A percentile compares a stretch with the other conserved stretches of the same genome.
These are phyloP conservation scores for Xylaria sp. DNA, from an alignment of 2,329 filamentous ascomycete genomes.

Conservation along the genomic window DNA sequence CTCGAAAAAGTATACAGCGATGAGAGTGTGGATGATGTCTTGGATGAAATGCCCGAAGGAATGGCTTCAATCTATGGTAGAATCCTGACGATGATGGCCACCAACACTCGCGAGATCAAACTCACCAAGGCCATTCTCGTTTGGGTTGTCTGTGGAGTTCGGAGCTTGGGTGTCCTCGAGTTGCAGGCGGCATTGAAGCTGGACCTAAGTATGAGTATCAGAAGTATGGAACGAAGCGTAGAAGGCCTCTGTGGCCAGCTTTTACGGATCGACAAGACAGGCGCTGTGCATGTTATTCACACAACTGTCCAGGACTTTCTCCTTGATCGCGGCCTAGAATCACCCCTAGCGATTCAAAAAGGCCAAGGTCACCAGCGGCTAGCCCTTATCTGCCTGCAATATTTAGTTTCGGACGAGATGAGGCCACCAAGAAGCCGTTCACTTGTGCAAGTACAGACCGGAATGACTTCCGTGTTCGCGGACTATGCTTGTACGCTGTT, in stretches of 20 bases:
- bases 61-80: too few relatives aligned
- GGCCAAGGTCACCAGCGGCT: conserved; percentile 16
- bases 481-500: conserved; percentile 26
- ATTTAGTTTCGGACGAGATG: conserved; percentile 22
- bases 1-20: too few relatives aligned
- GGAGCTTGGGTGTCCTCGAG: conserved; percentile 11
- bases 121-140: too few relatives aligned
- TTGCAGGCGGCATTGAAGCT: conserved; percentile 23
- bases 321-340: conserved; percentile 13
- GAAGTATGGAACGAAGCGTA: conserved; percentile 16
- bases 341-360: conserved; percentile 15
- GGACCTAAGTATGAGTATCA: conserved; percentile 17
- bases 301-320: conserved; percentile 23
- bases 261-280: conserved; percentile 19
- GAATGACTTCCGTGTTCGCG: conserved; percentile 14
- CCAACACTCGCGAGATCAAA: too few relatives aligned
- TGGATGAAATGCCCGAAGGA: too few relatives aligned
- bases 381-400: conserved; percentile 19
- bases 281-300: conserved; percentile 21
- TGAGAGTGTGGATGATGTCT: too few relatives aligned
- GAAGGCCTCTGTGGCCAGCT: conserved; percentile 25
- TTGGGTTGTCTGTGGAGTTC: neutral
- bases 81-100: too few relatives aligned
- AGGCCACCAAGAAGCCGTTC: conserved; percentile 15
- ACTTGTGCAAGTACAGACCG: conserved; percentile 12